Conservation (phyloP, 2,329 filamentous ascomycete genomes). For the Juglanconis juglandina region DNA sequence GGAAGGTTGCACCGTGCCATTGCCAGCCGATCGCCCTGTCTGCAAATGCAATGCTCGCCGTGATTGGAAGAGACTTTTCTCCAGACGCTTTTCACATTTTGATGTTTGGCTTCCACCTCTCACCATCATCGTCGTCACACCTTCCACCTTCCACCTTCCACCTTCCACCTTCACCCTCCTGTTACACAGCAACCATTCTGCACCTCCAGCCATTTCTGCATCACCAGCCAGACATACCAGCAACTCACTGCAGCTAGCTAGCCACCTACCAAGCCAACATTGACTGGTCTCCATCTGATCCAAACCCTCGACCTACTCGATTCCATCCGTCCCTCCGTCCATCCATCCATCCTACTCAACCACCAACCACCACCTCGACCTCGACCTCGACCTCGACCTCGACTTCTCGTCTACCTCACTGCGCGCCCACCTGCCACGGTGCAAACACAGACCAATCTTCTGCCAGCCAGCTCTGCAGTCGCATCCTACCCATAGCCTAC, state of each 20-base stretch:
- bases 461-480: no score
- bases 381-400: not conserved
- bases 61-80: conserved; percentile 12
- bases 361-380: not conserved
- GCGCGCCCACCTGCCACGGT: not conserved
- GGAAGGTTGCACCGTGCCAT: not conserved
- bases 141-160: not conserved
- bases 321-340: no score
- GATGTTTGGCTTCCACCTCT: not conserved
- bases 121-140: not conserved
- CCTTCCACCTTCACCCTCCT: not conserved
- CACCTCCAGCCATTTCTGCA: not conserved
- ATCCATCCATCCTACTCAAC: not conserved
- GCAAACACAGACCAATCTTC: not conserved
- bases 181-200: not conserved
- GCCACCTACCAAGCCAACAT: not conserved
- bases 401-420: not conserved
- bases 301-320: no score
- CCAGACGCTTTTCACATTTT: conserved; percentile 1
- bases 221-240: not conserved
- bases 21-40: not conserved
- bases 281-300: not conserved
- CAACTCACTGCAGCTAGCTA: no score
- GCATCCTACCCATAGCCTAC: not conserved
- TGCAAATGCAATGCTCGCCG: not conserved